Evolutionary conservation across 192 early-diverging fungal genomes (phyloP), one percentile per base, ranked within the genome.

Genomic region (Oehlia diaphana): DNA sequence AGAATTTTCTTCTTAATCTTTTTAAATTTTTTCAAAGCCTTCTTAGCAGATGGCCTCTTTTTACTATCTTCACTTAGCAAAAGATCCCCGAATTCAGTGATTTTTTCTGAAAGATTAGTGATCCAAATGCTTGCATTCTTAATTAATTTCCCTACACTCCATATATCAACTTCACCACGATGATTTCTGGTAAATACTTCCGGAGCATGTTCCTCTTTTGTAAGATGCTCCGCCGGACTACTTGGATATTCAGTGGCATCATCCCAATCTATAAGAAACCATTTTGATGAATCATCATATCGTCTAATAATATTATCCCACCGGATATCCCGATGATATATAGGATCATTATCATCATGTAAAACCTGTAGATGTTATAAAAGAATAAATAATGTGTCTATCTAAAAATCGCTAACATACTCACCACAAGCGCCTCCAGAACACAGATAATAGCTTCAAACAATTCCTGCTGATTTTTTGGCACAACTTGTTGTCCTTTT

Each of bases 391-490:
- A 23, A 66, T 66, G 47, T 49, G 13, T 49, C 47, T 12, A 49
- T 49, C 47, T 49, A 49, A 49, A 49, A 49, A 49, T 49, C 2
- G 47, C 69, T 12, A 33, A 21, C 21, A 71, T 44, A 72, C 70
- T 72, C n/a, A 44, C 70, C 33, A 31, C 21, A 6, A 72, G 37
- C 6, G 70, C 2, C 42, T 72, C 14, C 0, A 72, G 19, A 19
- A 72, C 70, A 35, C 70, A 72, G 33, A 19, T 19, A 72, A 72
- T 44, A 72, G 70, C 70, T 42, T 72, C 70, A 31, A 72, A 14
- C 37, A 44, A 42, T 35, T 72, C 70, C 31, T 42, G 6, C 70
- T 42, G 31, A 21, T 21, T 72, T 0, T 42, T 72, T 42, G 70
- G 70, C 13, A 21, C 21, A 39, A 71, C 69, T 31, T 39, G 16